Percentiles rank a stretch among this genome's conserved stretches.
phyloP scores from a whole-genome alignment of 768 basidiomycete species.

The Russula ochroleuca region DNA sequence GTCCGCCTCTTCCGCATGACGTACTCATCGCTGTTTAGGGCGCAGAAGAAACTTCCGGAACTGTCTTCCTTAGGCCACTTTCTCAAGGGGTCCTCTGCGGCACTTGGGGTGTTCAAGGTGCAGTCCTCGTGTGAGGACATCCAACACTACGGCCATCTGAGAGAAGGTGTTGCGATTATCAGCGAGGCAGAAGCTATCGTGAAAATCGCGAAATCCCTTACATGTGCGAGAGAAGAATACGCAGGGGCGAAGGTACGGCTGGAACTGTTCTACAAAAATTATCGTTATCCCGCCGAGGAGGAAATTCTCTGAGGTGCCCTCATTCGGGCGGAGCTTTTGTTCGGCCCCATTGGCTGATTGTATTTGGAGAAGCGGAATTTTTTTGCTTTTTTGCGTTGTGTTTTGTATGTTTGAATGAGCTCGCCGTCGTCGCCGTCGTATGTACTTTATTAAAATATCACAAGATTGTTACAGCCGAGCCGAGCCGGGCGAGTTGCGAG shows the following conservation, averaged over 20 bases:
- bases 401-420: neutral
- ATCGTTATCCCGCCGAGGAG: neutral
- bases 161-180: neutral
- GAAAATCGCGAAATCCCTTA: conserved; percentile 18
- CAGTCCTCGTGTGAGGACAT: conserved; percentile 85
- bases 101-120: conserved; percentile 79
- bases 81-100: conserved; percentile 95
- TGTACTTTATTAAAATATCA: neutral
- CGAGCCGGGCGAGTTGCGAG: too few species aligned
- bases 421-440: neutral
- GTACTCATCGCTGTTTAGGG: conserved; percentile 44
- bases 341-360: neutral
- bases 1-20: neutral
- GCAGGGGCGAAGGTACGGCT: conserved; percentile 19
- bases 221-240: conserved; percentile 21
- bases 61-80: conserved; percentile 86
- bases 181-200: conserved; percentile 13
- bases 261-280: conserved; percentile 8
- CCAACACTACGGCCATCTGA: conserved; percentile 57
- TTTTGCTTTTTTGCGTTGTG: too few species aligned
- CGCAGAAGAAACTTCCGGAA: conserved; percentile 54
- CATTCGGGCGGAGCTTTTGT: neutral
- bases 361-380: neutral
- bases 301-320: neutral
- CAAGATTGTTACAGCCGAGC: too few species aligned